Evolutionary conservation across 2,329 filamentous ascomycete genomes (phyloP), one percentile per base, ranked within the genome.

Genomic region (Fusarium dlaminii): DNA sequence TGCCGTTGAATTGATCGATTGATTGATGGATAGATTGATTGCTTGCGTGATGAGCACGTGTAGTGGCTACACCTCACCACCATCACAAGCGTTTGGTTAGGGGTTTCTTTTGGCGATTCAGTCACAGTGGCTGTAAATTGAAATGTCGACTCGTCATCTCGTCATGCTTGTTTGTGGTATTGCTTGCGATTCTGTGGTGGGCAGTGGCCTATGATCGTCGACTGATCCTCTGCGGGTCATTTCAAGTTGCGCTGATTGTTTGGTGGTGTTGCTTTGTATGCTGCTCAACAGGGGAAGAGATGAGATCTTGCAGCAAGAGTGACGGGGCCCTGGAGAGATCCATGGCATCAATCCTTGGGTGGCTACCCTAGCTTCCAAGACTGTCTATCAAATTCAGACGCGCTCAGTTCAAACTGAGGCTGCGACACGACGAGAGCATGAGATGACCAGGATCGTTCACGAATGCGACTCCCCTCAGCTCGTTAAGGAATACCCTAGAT

Each of bases 221-320:
- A 72, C 68, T 52, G 68, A 65, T 72, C 56, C 56, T 59, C 54
- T 69, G 63, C 72, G 63, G 72, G 68, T 68, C 67, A 64, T 49
- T 51, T 49, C 27, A 56, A 45, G 54, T 46, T 68, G 63, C 36
- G 40, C 37, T 58, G 45, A 37, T 42, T 63, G 39, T 42, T 46
- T 57, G 34, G 30, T 29, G 45, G 27, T 36, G 27, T 70, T 51
- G 22, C 45, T 27, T 68, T 62, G 63, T 39, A 39, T 63, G 59
- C 49, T 51, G 60, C 43, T 59, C 48, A 45, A 49, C 67, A 72
- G 61, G 70, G 69, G 55, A 72, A 73, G 57, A 62, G 46, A 59
- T 24, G 71, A 74, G 72, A 74, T 72, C 68, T 74, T 42, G 71
- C 71, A 73, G 65, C 30, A 46, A 55, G 40, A 54, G 17, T 42